Conservation (phyloP, 306 rosid genomes). For the Betula pendula region DNA sequence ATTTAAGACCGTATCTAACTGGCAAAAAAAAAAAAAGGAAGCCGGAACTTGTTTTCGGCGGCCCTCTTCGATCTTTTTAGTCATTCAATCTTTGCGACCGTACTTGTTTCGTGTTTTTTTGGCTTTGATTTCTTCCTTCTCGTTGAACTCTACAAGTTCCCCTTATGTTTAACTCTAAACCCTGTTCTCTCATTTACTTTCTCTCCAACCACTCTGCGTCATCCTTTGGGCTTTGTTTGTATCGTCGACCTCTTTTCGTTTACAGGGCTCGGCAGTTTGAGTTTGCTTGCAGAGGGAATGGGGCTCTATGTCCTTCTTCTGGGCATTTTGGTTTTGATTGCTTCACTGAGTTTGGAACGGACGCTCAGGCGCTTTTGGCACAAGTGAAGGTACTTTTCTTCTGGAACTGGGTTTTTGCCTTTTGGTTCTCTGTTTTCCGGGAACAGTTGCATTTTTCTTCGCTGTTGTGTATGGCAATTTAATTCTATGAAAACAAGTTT, state of each 20-base stretch:
- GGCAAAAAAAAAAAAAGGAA: background rate
- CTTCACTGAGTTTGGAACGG: conserved; percentile 44
- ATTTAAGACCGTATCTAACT: too few species aligned
- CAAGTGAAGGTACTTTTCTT: conserved; percentile 62
- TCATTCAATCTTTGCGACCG: too few species aligned
- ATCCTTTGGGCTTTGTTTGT: background rate
- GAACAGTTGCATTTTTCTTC: background rate
- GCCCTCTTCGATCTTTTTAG: too few species aligned
- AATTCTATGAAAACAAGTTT: too few species aligned
- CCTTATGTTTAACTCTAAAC: background rate
- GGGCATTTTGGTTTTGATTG: conserved; percentile 34
- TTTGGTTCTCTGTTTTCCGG: too few species aligned
- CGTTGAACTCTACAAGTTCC: too few species aligned
- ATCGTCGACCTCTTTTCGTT: background rate
- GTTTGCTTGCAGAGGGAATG: conserved; percentile 21
- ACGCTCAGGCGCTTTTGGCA: conserved; percentile 58
- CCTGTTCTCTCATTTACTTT: background rate
- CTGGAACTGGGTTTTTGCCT: too few species aligned
- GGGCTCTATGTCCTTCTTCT: conserved; percentile 30
- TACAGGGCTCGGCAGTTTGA: background rate
- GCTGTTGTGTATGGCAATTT: too few species aligned
- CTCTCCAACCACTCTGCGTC: background rate
- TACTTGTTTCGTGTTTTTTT: too few species aligned
- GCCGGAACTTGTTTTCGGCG: too few species aligned
- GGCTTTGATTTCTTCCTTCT: too few species aligned